Base-by-base conservation (phyloP, 164 flowering plant species). In the Vitis rotundifolia region DNA sequence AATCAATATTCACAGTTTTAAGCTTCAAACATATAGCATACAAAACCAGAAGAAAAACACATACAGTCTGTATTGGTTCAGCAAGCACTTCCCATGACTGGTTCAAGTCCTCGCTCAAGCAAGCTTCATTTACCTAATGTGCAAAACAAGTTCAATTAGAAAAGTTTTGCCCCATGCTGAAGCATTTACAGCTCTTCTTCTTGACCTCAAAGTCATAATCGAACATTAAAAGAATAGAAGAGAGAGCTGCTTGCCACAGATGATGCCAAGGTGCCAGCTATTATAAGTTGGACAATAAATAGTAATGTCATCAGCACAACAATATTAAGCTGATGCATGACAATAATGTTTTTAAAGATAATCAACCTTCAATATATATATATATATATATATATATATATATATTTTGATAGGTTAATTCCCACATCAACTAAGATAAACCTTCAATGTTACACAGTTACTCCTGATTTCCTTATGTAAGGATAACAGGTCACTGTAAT, bases 61-160 rank as follows among this genome's bases (percentile, higher is more conserved):
- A 61, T 87, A 93, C 99, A 14, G 98, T 95, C 71, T 93, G 99
- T 78, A 95, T 91, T 73, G 99, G 97, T 81, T 95, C 98, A 62
- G 99, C 99, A 75, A 95, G 97, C 64, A 95, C 95, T 77, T 95
- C 99, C 98, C 98, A 95, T 12, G 87, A 73, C 7, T 88, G 79
- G 75, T 93, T 77, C 90, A 95, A 78, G 77, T 91, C 97, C 70
- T 88, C 90, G 69, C 57, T 79, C 72, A 95, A 64, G 56, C 88
- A 71, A 77, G 87, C 82, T 86, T 90, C 89, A 80, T 95, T 95
- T 10, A 95, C 94, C 99, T 95, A 64, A 11, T 61, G 37, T 10
- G 14, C 11, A 66, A 65, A 58, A 56, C 2, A 13, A 64, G 19
- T 49, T 50, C 18, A 63, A 63, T 15, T 18, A 31, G 29, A 4